Conservation (phyloP, 2,329 filamentous ascomycete species). For the Talaromyces sp. region DNA sequence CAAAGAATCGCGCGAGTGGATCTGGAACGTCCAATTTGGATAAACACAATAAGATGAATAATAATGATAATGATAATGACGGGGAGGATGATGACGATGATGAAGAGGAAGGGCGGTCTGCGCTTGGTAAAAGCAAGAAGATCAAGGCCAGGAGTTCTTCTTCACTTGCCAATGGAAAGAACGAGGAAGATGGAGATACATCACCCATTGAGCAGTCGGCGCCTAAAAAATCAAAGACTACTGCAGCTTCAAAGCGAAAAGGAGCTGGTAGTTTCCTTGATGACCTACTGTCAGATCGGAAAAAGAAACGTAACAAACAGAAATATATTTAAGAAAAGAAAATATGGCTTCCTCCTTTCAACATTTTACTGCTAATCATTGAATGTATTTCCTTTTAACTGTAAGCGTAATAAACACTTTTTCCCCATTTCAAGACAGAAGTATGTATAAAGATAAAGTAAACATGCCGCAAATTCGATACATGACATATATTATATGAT, state of each 20-base stretch:
- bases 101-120: conserved; percentile 38
- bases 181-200: conserved; percentile 1
- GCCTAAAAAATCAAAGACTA: conserved; percentile 7
- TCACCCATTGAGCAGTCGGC: not conserved
- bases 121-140: conserved; percentile 18
- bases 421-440: not conserved
- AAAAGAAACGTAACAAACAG: conserved; percentile 40
- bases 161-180: not conserved
- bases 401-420: not conserved
- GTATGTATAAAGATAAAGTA: not conserved
- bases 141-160: not conserved
- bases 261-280: conserved; percentile 48
- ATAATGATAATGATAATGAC: not conserved
- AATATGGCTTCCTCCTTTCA: not conserved
- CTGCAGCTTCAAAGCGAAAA: conserved; percentile 23
- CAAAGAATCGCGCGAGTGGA: not conserved
- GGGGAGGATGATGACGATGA: conserved; percentile 28
- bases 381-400: not conserved
- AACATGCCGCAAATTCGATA: not conserved
- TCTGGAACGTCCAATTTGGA: not conserved
- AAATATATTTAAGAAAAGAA: not conserved
- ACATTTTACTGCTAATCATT: too few species aligned
- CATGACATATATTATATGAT: conserved; percentile 12
- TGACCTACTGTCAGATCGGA: conserved; percentile 42
- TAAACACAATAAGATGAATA: not conserved